Percentiles rank a stretch among this genome's conserved stretches.
Evolutionary conservation across 768 basidiomycete genomes (phyloP).

Genomic region (Filobasidium floriforme): DNA sequence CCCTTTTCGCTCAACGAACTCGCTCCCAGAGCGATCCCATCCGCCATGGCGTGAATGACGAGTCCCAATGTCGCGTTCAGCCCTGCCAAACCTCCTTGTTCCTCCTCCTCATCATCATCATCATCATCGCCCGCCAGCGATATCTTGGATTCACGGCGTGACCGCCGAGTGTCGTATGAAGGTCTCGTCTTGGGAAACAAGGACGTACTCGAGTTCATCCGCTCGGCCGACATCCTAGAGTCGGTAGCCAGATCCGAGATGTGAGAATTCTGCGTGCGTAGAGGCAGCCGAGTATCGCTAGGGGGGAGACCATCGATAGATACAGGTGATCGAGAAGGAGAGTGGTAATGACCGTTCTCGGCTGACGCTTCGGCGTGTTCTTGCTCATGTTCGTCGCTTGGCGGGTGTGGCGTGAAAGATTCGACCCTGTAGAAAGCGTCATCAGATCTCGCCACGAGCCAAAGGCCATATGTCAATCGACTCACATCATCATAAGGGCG

Average conservation of each 20-base stretch:
- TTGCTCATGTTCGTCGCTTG: conserved; percentile 55
- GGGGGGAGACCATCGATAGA: conserved; percentile 22
- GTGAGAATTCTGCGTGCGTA: background rate
- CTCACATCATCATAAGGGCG: conserved; percentile 45
- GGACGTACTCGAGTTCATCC: conserved; percentile 17
- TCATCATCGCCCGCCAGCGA: background rate
- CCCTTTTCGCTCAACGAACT: conserved; percentile 44
- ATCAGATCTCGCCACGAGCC: background rate
- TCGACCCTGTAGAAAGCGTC: conserved; percentile 27
- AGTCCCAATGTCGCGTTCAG: conserved; percentile 72
- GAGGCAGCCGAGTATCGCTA: background rate
- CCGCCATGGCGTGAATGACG: conserved; percentile 77
- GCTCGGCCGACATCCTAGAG: background rate
- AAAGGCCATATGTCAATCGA: background rate
- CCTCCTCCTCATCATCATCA: conserved; percentile 23
- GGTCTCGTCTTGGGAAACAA: conserved; percentile 11
- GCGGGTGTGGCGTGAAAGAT: conserved; percentile 41
- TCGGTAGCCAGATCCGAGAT: background rate
- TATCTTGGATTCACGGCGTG: conserved; percentile 11
- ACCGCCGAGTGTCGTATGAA: conserved; percentile 19
- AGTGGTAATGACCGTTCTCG: conserved; percentile 11
- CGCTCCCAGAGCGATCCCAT: conserved; percentile 86
- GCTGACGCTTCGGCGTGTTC: background rate
- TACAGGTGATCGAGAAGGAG: conserved; percentile 28
- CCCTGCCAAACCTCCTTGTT: conserved; percentile 49